A percentile compares a stretch with the other conserved stretches of the same genome.
Conservation (phyloP, 1,139 yeast genomes). For the Magnusiomyces magnusii region DNA sequence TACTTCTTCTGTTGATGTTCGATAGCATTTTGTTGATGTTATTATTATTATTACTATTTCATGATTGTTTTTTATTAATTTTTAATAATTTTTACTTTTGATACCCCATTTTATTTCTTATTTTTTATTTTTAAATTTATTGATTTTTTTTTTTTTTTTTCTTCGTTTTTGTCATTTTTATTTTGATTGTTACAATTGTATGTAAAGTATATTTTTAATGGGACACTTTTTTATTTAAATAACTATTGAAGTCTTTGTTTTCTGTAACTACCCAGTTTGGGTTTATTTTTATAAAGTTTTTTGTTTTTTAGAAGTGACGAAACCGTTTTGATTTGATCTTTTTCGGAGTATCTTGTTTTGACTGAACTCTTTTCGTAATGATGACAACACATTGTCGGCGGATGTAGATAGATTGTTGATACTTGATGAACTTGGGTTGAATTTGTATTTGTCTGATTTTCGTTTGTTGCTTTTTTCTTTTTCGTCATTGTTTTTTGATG, state of each 20-base stretch:
- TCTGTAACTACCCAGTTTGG: too few species aligned
- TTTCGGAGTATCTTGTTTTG: too few species aligned
- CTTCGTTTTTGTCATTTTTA: background rate
- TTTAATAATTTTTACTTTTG: too few species aligned
- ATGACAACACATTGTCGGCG: background rate
- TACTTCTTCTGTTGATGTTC: background rate
- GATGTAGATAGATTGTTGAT: background rate
- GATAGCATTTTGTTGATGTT: background rate
- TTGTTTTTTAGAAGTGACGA: too few species aligned
- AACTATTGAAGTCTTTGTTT: too few species aligned
- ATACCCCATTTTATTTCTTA: background rate
- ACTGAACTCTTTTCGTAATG: constrained; percentile 1
- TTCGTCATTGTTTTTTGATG: background rate
- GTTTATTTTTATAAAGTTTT: too few species aligned
- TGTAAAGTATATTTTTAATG: too few species aligned
- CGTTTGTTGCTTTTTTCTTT: background rate
- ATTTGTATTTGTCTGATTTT: too few species aligned
- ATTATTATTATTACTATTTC: background rate
- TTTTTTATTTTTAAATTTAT: too few species aligned
- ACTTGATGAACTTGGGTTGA: background rate
- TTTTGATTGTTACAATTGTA: too few species aligned
- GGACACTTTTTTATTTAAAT: too few species aligned
- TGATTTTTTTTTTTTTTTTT: background rate
- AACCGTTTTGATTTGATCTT: too few species aligned
- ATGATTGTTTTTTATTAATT: background rate